Percentiles rank a stretch among this genome's conserved stretches.
phyloP scores from a whole-genome alignment of 73 alveolate genomes.

The Paramecium primaurelia region DNA sequence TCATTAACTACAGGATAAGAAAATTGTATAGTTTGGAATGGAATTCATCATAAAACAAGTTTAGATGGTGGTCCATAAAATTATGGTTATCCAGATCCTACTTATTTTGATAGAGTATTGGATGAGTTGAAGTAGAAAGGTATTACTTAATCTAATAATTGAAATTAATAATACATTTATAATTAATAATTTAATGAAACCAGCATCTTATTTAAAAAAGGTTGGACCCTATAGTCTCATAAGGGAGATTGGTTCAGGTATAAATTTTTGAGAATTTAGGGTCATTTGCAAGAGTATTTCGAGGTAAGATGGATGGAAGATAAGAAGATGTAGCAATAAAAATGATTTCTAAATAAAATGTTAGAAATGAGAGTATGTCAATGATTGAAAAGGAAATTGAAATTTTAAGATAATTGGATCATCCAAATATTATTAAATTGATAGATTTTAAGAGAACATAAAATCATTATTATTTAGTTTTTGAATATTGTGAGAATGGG shows the following conservation, averaged over 20 bases:
- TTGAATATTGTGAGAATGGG: slow-evolving; percentile 59
- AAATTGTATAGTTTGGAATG: slow-evolving; percentile 92
- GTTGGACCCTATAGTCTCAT: slow-evolving; percentile 55
- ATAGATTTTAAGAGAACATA: slow-evolving; percentile 51
- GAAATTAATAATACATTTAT: not conserved
- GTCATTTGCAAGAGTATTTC: slow-evolving; percentile 42
- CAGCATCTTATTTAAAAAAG: slow-evolving; percentile 43
- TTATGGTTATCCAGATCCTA: slow-evolving; percentile 97
- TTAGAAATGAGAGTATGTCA: not conserved
- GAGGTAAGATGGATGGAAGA: slow-evolving; percentile 34
- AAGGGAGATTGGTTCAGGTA: slow-evolving; percentile 57
- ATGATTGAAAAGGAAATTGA: slow-evolving; percentile 46
- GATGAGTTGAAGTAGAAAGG: slow-evolving; percentile 93
- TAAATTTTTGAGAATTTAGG: not conserved
- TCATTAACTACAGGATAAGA: slow-evolving; percentile 93
- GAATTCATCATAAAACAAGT: slow-evolving; percentile 95
- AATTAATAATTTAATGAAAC: not conserved
- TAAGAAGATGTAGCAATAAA: slow-evolving; percentile 59
- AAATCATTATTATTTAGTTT: slow-evolving; percentile 46
- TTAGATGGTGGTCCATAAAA: slow-evolving; percentile 88
- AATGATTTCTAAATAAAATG: slow-evolving; percentile 54
- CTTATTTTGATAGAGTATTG: slow-evolving; percentile 90
- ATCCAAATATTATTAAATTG: slow-evolving; percentile 51
- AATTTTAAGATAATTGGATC: slow-evolving; percentile 39
- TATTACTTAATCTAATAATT: slow-evolving; percentile 17